Evolutionary conservation across 495 filamentous ascomycete species (phyloP), one percentile per base, ranked within the genome.

Genomic region (Lasiosphaeria ovina): DNA sequence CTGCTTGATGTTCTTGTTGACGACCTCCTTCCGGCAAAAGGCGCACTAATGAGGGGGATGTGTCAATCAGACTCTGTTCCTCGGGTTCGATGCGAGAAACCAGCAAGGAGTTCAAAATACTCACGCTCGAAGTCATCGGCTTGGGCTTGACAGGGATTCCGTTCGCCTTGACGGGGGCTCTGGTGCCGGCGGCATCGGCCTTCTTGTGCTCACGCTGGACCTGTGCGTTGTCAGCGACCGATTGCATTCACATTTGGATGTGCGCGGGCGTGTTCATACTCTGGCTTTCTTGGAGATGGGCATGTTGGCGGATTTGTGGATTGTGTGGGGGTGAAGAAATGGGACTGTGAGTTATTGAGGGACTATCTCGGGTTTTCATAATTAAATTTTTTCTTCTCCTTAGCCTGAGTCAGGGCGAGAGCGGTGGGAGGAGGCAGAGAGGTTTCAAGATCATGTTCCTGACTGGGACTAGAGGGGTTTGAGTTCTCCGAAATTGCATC

Each of bases 211-310:
- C 55, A 24, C 55, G 55, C 55, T 57, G 44, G 44, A 57, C 45
- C 51, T 53, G 32, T 34, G 9, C 50, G 12, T 14, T 47, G 12
- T 24, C 34, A 24, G 32, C 14, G 1, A 35, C 4, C 10, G 8
- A 33, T 16, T 52, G 16, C 32, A 8, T 36, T 8, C 10, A 12
- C 32, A 9, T 35, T 5, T 3, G 24, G 4, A 12, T 34, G 7
- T 3, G n/a, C 3, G 8, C 9, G 9, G 3, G 51, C 3, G 51
- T 35, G 51, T 3, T 14, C 34, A 36, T 35, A 53, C 53, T 16
- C 33, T 48, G 44, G 55, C 55, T 49, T 57, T 57, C 55, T 57
- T 57, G 42, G 55, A 57, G 55, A 57, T 57, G 31, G 55, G 55
- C 55, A 57, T 57, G 44, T 24, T 55, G 24, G 32, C 31, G 53